These are phyloP conservation scores for Paramecium octaurelia DNA, from an alignment of 73 alveolate species.

Conservation along the genomic window DNA sequence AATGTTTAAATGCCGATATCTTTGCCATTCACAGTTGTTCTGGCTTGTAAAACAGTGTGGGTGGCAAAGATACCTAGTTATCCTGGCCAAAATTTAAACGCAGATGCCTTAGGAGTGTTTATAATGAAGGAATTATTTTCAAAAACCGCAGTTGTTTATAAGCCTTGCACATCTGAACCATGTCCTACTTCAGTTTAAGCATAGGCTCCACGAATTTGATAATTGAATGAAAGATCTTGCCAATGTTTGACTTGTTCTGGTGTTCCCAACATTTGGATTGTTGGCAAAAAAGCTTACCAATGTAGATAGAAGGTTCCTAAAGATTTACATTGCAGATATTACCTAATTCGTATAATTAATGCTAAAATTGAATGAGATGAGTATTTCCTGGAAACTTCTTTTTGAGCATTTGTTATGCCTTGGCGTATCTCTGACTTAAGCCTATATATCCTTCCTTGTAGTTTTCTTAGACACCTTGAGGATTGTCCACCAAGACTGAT, in stretches of 20 bases:
- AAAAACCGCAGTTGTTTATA: conserved; percentile 61
- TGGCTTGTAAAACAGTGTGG: conserved; percentile 70
- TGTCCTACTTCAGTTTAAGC: conserved; percentile 72
- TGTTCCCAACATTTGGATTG: conserved; percentile 55
- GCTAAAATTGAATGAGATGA: not conserved
- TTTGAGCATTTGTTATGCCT: not conserved
- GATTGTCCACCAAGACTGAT: not conserved
- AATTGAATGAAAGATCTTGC: conserved; percentile 18
- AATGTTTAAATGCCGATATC: conserved; percentile 70
- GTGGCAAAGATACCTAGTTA: conserved; percentile 66
- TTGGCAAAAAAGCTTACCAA: conserved; percentile 9
- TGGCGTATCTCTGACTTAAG: not conserved
- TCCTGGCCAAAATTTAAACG: conserved; percentile 77
- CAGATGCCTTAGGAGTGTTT: conserved; percentile 60
- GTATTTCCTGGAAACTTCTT: not conserved
- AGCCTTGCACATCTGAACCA: conserved; percentile 70
- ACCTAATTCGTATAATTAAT: not conserved
- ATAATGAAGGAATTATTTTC: conserved; percentile 61
- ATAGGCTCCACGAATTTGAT: conserved; percentile 63
- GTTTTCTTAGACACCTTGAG: not conserved
- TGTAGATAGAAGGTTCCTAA: not conserved
- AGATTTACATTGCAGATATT: not conserved
- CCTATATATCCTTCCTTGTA: not conserved
- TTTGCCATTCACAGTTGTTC: conserved; percentile 57
- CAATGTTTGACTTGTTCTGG: conserved; percentile 63